phyloP scores from a whole-genome alignment of 345 rosid genomes.

The Crucihimalaya himalaica region DNA sequence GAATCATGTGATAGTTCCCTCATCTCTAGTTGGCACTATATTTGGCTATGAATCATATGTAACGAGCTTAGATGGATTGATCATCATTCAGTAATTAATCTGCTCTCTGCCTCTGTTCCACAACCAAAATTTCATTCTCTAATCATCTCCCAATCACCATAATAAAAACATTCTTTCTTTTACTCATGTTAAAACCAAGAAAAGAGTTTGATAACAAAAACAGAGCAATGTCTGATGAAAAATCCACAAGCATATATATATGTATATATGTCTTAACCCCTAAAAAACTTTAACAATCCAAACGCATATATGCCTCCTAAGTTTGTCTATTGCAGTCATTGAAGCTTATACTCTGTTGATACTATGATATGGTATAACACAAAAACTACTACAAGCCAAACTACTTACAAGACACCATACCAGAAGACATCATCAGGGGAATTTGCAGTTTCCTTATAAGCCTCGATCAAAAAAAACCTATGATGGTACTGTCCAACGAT shows the following conservation, averaged over 20 bases:
- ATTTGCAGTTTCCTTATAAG: neutral
- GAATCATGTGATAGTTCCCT: neutral
- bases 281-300: constrained; percentile 1
- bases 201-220: neutral
- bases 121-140: neutral
- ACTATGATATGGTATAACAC: constrained; percentile 16
- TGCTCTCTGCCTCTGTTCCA: neutral
- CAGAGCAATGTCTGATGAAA: neutral
- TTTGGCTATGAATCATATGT: no score
- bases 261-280: constrained; percentile 9
- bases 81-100: neutral
- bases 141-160: neutral
- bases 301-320: constrained; percentile 5
- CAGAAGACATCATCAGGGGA: constrained; percentile 3
- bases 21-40: neutral
- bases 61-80: neutral
- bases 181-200: neutral
- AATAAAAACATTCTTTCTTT: neutral
- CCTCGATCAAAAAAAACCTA: constrained; percentile 2
- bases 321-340: neutral
- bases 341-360: constrained; percentile 18
- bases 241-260: constrained; percentile 13
- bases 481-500: constrained; percentile 27
- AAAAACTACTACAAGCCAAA: constrained; percentile 11
- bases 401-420: constrained; percentile 34